These are phyloP conservation scores for Diplodia corticola DNA, from an alignment of 2,329 filamentous ascomycete genomes.

Conservation along the genomic window DNA sequence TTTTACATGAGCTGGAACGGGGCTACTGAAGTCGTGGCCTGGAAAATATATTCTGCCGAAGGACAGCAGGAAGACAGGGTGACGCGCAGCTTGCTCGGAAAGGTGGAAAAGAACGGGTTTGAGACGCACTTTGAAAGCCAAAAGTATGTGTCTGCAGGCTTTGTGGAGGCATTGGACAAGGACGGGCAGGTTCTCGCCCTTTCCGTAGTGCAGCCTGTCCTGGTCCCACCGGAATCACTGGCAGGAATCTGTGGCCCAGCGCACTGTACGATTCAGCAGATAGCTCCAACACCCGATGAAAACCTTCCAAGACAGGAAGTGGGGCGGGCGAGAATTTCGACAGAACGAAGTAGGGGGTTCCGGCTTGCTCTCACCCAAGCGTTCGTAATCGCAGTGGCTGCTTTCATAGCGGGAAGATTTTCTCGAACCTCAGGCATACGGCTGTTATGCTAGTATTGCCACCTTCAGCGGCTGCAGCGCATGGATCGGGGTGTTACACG, in stretches of 20 bases:
- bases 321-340: not conserved
- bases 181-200: not conserved
- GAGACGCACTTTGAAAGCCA: not conserved
- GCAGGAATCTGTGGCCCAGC: not conserved
- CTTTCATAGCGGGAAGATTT: not conserved
- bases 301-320: not conserved
- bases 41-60: not conserved
- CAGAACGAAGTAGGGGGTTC: not conserved
- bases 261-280: not conserved
- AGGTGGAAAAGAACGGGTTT: not conserved
- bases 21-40: not conserved
- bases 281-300: not conserved
- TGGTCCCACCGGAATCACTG: not conserved
- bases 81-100: not conserved
- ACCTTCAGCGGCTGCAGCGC: too few species aligned
- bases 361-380: not conserved
- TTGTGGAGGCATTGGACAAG: not conserved
- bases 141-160: not conserved
- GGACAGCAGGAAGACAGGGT: not conserved
- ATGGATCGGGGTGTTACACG: not conserved
- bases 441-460: not conserved
- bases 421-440: not conserved
- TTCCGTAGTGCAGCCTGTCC: not conserved
- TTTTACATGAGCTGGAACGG: conserved; percentile 3
- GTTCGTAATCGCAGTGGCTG: not conserved